A percentile compares a stretch with the other conserved stretches of the same genome.
Conservation (phyloP, 192 early-diverging fungal species). For the Podila minutissima region DNA sequence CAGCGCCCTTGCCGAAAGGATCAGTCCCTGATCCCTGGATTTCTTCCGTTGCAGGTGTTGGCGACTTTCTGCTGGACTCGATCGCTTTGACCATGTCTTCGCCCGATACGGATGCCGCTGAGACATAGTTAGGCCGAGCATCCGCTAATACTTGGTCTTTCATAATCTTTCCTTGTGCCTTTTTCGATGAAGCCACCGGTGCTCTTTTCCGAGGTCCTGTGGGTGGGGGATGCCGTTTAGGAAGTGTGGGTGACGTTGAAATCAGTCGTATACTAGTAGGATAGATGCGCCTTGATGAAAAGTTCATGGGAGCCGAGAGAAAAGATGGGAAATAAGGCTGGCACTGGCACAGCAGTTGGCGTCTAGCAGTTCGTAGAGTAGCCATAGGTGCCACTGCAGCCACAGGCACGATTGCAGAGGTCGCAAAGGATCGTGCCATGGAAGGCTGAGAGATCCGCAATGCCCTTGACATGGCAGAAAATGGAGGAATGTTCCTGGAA, state of each 20-base stretch:
- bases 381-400: not conserved
- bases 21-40: not conserved
- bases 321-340: too few relatives aligned
- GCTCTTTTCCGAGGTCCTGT: too few relatives aligned
- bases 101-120: constrained; percentile 20
- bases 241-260: too few relatives aligned
- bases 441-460: constrained; percentile 29
- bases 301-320: too few relatives aligned
- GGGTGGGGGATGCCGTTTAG: too few relatives aligned
- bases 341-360: too few relatives aligned
- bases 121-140: constrained; percentile 11
- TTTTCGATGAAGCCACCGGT: too few relatives aligned
- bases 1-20: constrained; percentile 27
- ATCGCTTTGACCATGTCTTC: constrained; percentile 44
- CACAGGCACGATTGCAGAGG: not conserved
- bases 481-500: not conserved
- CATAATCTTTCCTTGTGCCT: not conserved
- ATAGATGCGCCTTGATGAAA: too few relatives aligned
- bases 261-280: too few relatives aligned
- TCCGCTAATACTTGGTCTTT: not conserved
- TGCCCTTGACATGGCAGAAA: constrained; percentile 29
- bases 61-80: constrained; percentile 21
- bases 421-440: constrained; percentile 3
- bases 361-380: too few relatives aligned
- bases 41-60: not conserved